Conservation (phyloP, 371 early-diverging fungal genomes). For the Synchytrium microbalum region DNA sequence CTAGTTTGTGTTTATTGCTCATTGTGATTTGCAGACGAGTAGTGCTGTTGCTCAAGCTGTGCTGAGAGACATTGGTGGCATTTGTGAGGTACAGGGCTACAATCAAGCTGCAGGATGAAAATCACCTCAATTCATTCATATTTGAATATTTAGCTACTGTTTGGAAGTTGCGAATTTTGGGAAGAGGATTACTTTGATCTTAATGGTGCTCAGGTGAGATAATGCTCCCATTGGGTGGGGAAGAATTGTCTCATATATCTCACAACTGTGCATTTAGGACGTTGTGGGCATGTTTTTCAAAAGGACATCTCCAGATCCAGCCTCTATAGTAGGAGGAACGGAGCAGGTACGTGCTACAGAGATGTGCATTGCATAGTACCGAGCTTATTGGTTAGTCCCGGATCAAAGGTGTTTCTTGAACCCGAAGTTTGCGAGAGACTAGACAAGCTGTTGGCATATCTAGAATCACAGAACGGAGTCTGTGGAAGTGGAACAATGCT, state of each 20-base stretch:
- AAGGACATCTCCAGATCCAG: slow-evolving; percentile 32
- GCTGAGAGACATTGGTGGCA: slow-evolving; percentile 35
- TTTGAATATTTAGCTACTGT: slow-evolving; percentile 29
- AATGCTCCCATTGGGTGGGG: no score
- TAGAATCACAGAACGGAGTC: slow-evolving; percentile 45
- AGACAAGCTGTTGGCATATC: slow-evolving; percentile 42
- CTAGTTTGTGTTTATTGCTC: slow-evolving; percentile 45
- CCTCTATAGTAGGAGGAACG: slow-evolving; percentile 34
- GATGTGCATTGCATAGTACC: neutral
- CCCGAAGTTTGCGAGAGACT: slow-evolving; percentile 33
- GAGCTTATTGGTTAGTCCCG: neutral
- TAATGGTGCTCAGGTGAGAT: slow-evolving; percentile 39
- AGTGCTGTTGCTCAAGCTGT: slow-evolving; percentile 32
- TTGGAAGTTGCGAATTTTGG: slow-evolving; percentile 41
- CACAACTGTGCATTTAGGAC: slow-evolving; percentile 19
- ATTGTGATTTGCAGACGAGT: slow-evolving; percentile 32
- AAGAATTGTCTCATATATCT: no score
- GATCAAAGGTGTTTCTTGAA: slow-evolving; percentile 31
- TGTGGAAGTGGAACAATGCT: slow-evolving; percentile 49
- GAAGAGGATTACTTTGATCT: slow-evolving; percentile 44
- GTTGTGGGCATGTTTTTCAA: slow-evolving; percentile 35
- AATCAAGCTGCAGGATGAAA: no score
- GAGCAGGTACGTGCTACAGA: slow-evolving; percentile 26
- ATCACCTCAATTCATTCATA: neutral
- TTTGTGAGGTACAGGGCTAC: slow-evolving; percentile 34